phyloP scores from a whole-genome alignment of 2,329 filamentous ascomycete genomes.

The Diaporthe sp. region DNA sequence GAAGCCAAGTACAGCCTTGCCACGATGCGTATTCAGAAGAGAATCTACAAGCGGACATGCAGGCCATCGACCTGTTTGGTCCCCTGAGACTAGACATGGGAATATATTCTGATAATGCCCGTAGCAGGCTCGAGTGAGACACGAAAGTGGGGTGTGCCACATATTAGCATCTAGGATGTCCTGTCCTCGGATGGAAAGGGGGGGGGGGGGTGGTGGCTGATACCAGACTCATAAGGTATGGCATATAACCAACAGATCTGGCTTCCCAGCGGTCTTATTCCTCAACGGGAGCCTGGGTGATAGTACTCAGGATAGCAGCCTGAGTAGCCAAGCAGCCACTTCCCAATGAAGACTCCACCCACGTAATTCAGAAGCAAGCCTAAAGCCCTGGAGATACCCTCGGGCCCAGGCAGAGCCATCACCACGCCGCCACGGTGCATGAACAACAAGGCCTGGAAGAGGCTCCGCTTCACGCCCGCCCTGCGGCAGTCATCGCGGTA shows the following conservation, averaged over 20 bases:
- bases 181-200: too few species aligned
- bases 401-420: conserved; percentile 34
- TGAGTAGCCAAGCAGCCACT: conserved; percentile 34
- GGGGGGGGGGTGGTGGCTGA: too few species aligned
- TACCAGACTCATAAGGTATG: neutral
- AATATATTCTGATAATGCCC: neutral
- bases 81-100: neutral
- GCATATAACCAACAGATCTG: neutral
- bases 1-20: neutral
- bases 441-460: conserved; percentile 37
- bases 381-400: conserved; percentile 7
- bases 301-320: conserved; percentile 37
- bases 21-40: neutral
- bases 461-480: conserved; percentile 31
- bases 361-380: conserved; percentile 33
- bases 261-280: neutral
- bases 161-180: neutral
- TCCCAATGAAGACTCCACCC: conserved; percentile 36
- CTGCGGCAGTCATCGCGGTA: conserved; percentile 38
- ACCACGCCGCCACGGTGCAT: conserved; percentile 39
- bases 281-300: neutral
- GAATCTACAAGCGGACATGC: neutral
- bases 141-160: neutral
- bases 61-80: neutral
- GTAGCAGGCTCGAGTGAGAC: neutral